Base-by-base conservation (phyloP, 768 basidiomycete species). In the Brasilioporus rufonigricans region DNA sequence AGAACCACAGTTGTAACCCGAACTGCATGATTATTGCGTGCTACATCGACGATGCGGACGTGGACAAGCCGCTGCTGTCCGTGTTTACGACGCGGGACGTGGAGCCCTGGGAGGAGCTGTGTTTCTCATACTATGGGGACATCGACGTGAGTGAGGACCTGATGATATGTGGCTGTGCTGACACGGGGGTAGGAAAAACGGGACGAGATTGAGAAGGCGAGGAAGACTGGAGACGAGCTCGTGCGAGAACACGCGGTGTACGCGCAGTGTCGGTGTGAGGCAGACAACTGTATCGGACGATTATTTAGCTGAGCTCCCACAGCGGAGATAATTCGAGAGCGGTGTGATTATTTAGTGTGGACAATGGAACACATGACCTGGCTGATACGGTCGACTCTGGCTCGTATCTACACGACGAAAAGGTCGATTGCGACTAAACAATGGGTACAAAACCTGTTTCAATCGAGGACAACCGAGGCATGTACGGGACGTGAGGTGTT, bases 1-100 rank as follows among this genome's bases (percentile, higher is more conserved):
- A 94, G 92, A 97, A 96, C 60, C 93, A 97, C 61, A 92, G 89
- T 18, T 96, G 94, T 62, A 86, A 92, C 53, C 93, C 93, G 0
- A 97, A 96, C 65, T 85, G 87, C 59, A 66, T 67, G 6, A 78
- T 93, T 21, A 77, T 78, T n/a, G 76, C 89, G 0, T 86, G 82
- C 43, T 90, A 93, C 61, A 85, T 91, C 69, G 86, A 92, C 60
- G 91, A 93, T 48, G 78, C 81, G 13, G 82, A 91, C 60, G 62
- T 87, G 16, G 74, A 83, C 12, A 90, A 88, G 64, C 89, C 90
- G 0, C 66, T 87, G 13, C 65, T 93, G 9, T 74, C 81, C 0
- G 73, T 91, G 12, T 93, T 91, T 67, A 82, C 91, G 2, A 70
- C 57, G 38, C 74, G 79, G 10, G 85, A 90, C 56, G 81, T 93